These are phyloP conservation scores for Apiospora rasikravindrae DNA, from an alignment of 2,329 filamentous ascomycete genomes.

Conservation along the genomic window DNA sequence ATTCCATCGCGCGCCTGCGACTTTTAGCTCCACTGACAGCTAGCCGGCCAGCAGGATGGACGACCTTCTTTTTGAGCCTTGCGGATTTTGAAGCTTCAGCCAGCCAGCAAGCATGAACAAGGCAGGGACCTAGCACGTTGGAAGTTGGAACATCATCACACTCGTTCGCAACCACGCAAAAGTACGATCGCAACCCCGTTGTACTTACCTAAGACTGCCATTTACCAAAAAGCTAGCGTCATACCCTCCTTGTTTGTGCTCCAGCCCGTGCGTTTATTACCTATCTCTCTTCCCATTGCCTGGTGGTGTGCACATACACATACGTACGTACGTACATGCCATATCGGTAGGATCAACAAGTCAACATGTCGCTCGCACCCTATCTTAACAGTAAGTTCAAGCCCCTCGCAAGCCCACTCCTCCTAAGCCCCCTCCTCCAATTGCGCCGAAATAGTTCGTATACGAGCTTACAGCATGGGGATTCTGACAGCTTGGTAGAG, in stretches of 20 bases:
- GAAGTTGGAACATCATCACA: background rate
- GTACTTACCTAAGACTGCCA: background rate
- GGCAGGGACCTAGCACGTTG: background rate
- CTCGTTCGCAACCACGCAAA: background rate
- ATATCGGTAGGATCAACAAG: slow-evolving; percentile 4
- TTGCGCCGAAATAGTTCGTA: background rate
- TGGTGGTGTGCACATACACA: background rate
- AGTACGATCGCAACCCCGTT: background rate
- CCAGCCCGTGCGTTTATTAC: background rate
- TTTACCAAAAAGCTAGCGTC: slow-evolving; percentile 1
- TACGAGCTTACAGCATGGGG: slow-evolving; percentile 27
- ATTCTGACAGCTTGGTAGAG: slow-evolving; percentile 61
- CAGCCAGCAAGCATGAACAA: background rate
- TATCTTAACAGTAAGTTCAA: slow-evolving; percentile 39
- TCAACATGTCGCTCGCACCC: slow-evolving; percentile 17
- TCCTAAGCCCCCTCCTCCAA: background rate
- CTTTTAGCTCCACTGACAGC: background rate
- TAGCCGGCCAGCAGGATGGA: background rate
- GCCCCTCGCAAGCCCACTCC: background rate
- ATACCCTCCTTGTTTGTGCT: background rate
- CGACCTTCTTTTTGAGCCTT: slow-evolving; percentile 13
- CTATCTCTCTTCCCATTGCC: background rate
- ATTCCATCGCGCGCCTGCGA: slow-evolving; percentile 6
- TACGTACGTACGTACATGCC: background rate
- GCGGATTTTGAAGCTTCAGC: slow-evolving; percentile 2